These are phyloP conservation scores for Tylopilus sp. DNA, from an alignment of 768 basidiomycete species.

Conservation along the genomic window DNA sequence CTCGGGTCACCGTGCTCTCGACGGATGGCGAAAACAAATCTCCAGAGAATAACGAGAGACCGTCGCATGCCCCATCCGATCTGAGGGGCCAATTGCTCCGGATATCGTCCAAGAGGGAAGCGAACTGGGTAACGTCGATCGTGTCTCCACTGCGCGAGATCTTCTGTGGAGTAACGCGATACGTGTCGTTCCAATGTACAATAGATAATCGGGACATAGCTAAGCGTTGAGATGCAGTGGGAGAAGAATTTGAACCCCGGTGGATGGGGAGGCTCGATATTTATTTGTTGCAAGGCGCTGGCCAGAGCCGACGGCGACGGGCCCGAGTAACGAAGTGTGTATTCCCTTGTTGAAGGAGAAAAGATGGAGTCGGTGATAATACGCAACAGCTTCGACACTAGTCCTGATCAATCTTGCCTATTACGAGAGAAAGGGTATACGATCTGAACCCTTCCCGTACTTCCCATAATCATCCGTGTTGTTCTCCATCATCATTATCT, in stretches of 20 bases:
- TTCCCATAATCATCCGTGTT: conserved; percentile 16
- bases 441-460: conserved; percentile 18
- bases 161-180: conserved; percentile 78
- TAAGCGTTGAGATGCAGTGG: too few relatives aligned
- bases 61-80: conserved; percentile 55
- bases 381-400: too few relatives aligned
- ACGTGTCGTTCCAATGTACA: conserved; percentile 80
- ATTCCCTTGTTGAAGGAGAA: background rate
- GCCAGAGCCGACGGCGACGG: background rate
- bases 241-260: background rate
- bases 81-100: conserved; percentile 53
- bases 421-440: conserved; percentile 19
- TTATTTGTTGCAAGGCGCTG: conserved; percentile 1
- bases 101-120: conserved; percentile 62
- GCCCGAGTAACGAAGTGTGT: background rate
- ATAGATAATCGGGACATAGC: conserved; percentile 43
- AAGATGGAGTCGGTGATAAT: too few relatives aligned
- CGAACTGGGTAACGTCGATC: conserved; percentile 87
- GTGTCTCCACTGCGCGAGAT: conserved; percentile 50
- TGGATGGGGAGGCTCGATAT: background rate
- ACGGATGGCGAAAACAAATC: conserved; percentile 86
- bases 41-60: conserved; percentile 82
- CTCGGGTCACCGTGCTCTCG: conserved; percentile 84
- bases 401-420: too few relatives aligned
- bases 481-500: conserved; percentile 9